phyloP scores from a whole-genome alignment of 345 rosid species.

The Eucalyptus paniculata region DNA sequence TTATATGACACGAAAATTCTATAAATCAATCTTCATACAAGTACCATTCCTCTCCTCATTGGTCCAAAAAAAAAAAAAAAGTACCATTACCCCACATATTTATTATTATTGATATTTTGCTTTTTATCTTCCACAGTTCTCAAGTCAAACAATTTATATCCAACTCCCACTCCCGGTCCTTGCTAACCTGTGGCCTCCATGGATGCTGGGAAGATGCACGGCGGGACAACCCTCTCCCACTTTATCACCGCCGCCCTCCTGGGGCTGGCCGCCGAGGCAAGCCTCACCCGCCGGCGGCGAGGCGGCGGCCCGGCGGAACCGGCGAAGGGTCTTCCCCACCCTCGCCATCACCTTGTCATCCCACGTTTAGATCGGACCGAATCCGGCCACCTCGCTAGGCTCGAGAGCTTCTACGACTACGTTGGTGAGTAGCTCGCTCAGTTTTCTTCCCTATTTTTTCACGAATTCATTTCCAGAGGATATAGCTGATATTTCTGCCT shows the following conservation, averaged over 20 bases:
- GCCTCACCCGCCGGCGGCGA: neutral
- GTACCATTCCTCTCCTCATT: no score
- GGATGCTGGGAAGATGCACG: no score
- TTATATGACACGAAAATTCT: no score
- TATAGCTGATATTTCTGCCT: neutral
- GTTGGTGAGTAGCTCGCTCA: constrained; percentile 31
- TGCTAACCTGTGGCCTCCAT: no score
- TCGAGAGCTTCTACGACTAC: constrained; percentile 73
- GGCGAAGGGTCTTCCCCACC: neutral
- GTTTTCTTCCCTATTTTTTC: neutral
- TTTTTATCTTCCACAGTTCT: no score
- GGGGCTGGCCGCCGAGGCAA: neutral
- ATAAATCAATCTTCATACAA: no score
- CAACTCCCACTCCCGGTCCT: no score
- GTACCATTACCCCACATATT: no score
- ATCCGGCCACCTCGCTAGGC: constrained; percentile 43
- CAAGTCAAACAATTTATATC: no score
- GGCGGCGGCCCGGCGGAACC: neutral
- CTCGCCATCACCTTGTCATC: constrained; percentile 1
- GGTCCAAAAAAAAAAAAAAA: no score
- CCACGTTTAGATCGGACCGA: constrained; percentile 34
- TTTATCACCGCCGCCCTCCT: no score
- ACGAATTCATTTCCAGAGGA: neutral
- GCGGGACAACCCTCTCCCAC: no score
- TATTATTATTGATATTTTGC: neutral